Evolutionary conservation across 2,329 filamentous ascomycete genomes (phyloP).

Genomic region (Sporothrix brunneoviolacea): DNA sequence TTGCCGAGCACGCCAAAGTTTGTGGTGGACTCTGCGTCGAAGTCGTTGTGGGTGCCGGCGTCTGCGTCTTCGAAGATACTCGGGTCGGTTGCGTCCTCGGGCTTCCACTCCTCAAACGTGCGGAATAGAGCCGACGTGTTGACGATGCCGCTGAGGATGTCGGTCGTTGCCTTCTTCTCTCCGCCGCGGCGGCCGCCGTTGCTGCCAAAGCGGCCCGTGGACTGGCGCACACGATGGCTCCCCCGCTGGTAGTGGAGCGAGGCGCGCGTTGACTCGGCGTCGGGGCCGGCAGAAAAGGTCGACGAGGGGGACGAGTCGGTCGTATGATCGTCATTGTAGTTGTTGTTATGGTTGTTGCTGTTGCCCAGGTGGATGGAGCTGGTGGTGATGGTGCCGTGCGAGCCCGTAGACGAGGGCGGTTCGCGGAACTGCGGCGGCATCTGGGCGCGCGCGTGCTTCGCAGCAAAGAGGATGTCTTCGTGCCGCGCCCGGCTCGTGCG

Average conservation of each 20-base stretch:
- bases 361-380: slow-evolving; percentile 14
- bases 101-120: slow-evolving; percentile 20
- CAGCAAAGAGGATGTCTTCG: slow-evolving; percentile 15
- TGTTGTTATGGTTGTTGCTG: neutral
- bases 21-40: slow-evolving; percentile 13
- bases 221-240: slow-evolving; percentile 15
- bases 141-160: slow-evolving; percentile 16
- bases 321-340: slow-evolving; percentile 6
- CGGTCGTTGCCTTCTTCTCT: slow-evolving; percentile 5
- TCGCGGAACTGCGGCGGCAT: slow-evolving; percentile 18
- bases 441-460: slow-evolving; percentile 17
- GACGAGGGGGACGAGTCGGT: slow-evolving; percentile 10
- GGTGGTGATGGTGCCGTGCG: slow-evolving; percentile 19
- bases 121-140: slow-evolving; percentile 21
- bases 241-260: slow-evolving; percentile 14
- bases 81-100: slow-evolving; percentile 11
- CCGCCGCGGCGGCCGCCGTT: neutral
- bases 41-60: neutral
- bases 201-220: slow-evolving; percentile 18
- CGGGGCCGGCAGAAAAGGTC: slow-evolving; percentile 16
- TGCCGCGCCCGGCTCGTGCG: slow-evolving; percentile 32
- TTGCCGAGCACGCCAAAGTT: slow-evolving; percentile 17
- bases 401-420: slow-evolving; percentile 21
- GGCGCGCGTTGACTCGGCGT: slow-evolving; percentile 20
- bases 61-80: slow-evolving; percentile 7